These are phyloP conservation scores for Zymoseptoria tritici DNA, from an alignment of 2,329 filamentous ascomycete genomes.

Conservation along the genomic window DNA sequence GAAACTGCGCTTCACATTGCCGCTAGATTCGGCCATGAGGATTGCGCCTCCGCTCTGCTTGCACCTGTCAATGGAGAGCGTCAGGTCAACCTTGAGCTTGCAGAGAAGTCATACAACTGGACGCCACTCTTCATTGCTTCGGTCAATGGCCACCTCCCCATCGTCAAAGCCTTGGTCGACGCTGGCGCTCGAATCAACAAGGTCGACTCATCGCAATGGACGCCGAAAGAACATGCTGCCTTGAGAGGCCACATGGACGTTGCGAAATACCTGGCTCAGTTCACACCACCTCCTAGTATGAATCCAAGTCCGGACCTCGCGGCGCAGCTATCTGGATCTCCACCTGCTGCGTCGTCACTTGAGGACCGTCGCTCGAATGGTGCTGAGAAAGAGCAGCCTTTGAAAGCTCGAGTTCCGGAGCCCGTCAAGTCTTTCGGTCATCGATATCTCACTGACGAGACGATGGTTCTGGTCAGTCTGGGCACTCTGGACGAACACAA, in stretches of 20 bases:
- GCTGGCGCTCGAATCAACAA: conserved; percentile 69
- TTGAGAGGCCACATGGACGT: conserved; percentile 81
- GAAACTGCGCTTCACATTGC: conserved; percentile 91
- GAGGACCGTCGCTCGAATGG: conserved; percentile 38
- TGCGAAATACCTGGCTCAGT: conserved; percentile 58
- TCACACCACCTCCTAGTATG: conserved; percentile 38
- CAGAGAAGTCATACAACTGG: conserved; percentile 83
- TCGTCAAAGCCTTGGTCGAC: conserved; percentile 69
- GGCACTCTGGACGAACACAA: conserved; percentile 93
- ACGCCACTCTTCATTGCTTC: conserved; percentile 90
- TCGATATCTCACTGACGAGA: conserved; percentile 81
- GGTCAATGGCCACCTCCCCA: conserved; percentile 72
- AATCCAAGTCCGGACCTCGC: conserved; percentile 23
- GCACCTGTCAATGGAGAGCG: conserved; percentile 58
- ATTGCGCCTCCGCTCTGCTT: conserved; percentile 71
- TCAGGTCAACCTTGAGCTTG: conserved; percentile 66
- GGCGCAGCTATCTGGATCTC: conserved; percentile 19
- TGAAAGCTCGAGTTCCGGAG: conserved; percentile 47
- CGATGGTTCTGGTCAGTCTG: conserved; percentile 83
- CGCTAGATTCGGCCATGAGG: conserved; percentile 74
- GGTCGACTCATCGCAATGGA: conserved; percentile 85
- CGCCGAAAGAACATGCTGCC: conserved; percentile 84
- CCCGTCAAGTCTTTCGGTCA: conserved; percentile 94
- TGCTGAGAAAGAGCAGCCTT: conserved; percentile 31
- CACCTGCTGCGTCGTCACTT: conserved; percentile 45